Conservation (phyloP, 2,329 filamentous ascomycete species). For the Clonostachys sp. region DNA sequence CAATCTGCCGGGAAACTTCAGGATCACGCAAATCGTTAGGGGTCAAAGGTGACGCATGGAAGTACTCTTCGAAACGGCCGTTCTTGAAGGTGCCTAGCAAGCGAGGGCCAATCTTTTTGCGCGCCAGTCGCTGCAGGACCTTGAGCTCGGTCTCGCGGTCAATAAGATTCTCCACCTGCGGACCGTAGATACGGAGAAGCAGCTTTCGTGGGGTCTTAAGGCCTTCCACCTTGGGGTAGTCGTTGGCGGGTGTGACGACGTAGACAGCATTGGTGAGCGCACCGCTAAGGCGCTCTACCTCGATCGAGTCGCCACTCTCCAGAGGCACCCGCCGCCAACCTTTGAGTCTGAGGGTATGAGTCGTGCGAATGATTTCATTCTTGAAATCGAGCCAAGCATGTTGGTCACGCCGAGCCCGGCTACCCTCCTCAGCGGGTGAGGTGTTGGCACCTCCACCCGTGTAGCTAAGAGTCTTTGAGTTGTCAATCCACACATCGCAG, state of each 20-base stretch:
- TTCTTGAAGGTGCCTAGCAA: constrained; percentile 90
- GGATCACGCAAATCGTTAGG: constrained; percentile 71
- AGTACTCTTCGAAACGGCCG: constrained; percentile 92
- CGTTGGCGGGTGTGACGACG: constrained; percentile 76
- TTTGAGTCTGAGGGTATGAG: constrained; percentile 85
- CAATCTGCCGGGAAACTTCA: constrained; percentile 86
- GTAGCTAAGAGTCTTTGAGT: constrained; percentile 82
- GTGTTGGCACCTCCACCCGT: constrained; percentile 44
- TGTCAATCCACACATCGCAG: constrained; percentile 83
- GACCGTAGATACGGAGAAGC: constrained; percentile 86
- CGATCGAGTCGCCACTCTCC: constrained; percentile 62
- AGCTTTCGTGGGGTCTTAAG: constrained; percentile 60
- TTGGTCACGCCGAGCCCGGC: constrained; percentile 38
- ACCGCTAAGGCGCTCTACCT: constrained; percentile 76
- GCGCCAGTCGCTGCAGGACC: constrained; percentile 78
- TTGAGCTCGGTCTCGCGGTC: constrained; percentile 86
- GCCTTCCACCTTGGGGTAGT: constrained; percentile 37
- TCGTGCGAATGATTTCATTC: constrained; percentile 81
- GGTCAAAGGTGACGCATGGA: constrained; percentile 79
- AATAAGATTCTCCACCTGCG: constrained; percentile 92
- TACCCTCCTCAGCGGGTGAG: constrained; percentile 30
- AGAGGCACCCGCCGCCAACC: constrained; percentile 84
- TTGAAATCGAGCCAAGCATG: constrained; percentile 86
- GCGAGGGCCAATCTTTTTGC: constrained; percentile 89
- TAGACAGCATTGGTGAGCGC: constrained; percentile 96